phyloP scores from a whole-genome alignment of 345 rosid genomes.

The Abelmoschus esculentus region DNA sequence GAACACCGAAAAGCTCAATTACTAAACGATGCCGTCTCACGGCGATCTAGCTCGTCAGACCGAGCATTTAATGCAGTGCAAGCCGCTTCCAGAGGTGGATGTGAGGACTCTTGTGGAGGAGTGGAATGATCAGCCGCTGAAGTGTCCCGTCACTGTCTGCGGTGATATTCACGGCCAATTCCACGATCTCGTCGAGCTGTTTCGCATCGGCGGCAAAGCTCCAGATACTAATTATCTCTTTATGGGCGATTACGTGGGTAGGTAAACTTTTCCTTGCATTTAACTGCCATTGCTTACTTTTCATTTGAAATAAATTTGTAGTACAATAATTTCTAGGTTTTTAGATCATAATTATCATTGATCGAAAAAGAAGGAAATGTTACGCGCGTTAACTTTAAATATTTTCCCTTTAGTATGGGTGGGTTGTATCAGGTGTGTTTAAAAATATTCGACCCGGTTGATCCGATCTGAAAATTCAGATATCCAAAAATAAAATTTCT shows the following conservation, averaged over 20 bases:
- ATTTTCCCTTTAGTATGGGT: too few species aligned
- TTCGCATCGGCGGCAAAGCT: constrained; percentile 46
- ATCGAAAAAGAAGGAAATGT: background rate
- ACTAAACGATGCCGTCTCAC: constrained; percentile 24
- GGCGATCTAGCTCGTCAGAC: constrained; percentile 55
- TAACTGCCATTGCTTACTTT: background rate
- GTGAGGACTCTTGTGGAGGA: constrained; percentile 44
- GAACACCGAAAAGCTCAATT: constrained; percentile 1
- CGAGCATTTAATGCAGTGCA: constrained; percentile 54
- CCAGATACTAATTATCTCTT: constrained; percentile 49
- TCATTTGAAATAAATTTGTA: background rate
- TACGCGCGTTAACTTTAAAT: background rate
- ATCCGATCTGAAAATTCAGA: too few species aligned
- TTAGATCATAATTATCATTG: background rate
- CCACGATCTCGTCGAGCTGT: constrained; percentile 49
- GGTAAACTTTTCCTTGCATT: constrained; percentile 10
- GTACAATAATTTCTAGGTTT: background rate
- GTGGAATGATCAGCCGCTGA: constrained; percentile 49
- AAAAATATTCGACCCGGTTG: too few species aligned
- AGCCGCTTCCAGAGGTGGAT: constrained; percentile 44
- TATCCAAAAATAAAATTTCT: too few species aligned
- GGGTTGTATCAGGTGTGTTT: too few species aligned
- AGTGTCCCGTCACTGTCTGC: constrained; percentile 47
- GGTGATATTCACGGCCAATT: too few species aligned
- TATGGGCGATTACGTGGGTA: constrained; percentile 55